A percentile compares a stretch with the other conserved stretches of the same genome.
Evolutionary conservation across 108 stramenopile genomes (phyloP).

Genomic region (Skeletonema grethae): DNA sequence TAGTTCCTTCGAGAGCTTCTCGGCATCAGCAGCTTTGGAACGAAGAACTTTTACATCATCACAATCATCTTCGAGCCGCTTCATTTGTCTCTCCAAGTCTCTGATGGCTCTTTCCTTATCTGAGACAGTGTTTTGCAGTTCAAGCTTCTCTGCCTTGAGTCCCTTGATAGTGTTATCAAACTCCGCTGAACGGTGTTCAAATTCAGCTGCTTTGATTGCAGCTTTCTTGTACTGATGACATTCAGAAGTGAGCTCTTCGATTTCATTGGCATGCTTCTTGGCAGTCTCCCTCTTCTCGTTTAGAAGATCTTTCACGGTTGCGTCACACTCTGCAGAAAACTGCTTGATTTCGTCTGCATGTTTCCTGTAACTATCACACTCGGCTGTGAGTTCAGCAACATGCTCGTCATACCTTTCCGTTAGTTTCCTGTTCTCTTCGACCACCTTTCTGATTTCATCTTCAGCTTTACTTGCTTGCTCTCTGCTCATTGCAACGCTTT

Average conservation of each 20-base stretch:
- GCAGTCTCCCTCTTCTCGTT: conserved; percentile 16
- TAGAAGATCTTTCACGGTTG: background rate
- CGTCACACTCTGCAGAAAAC: background rate
- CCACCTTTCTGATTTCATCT: background rate
- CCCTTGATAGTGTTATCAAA: background rate
- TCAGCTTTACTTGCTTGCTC: background rate
- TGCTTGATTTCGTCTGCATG: conserved; percentile 3
- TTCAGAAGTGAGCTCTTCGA: conserved; percentile 11
- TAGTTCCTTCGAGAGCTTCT: conserved; percentile 23
- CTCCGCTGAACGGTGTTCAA: background rate
- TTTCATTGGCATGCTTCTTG: conserved; percentile 7
- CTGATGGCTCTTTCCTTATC: conserved; percentile 7
- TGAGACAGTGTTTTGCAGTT: background rate
- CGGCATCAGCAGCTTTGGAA: conserved; percentile 26
- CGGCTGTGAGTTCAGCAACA: conserved; percentile 1
- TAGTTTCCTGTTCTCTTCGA: background rate
- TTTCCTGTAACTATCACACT: conserved; percentile 4
- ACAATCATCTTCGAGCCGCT: conserved; percentile 36
- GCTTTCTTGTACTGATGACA: background rate
- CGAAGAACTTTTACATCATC: conserved; percentile 23
- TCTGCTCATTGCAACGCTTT: background rate
- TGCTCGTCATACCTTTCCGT: background rate
- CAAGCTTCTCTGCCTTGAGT: background rate
- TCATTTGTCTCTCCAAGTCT: conserved; percentile 33
- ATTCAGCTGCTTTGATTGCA: background rate